Evolutionary conservation across 345 rosid species (phyloP), one percentile per base, ranked within the genome.

Genomic region (Nasturtium officinale): DNA sequence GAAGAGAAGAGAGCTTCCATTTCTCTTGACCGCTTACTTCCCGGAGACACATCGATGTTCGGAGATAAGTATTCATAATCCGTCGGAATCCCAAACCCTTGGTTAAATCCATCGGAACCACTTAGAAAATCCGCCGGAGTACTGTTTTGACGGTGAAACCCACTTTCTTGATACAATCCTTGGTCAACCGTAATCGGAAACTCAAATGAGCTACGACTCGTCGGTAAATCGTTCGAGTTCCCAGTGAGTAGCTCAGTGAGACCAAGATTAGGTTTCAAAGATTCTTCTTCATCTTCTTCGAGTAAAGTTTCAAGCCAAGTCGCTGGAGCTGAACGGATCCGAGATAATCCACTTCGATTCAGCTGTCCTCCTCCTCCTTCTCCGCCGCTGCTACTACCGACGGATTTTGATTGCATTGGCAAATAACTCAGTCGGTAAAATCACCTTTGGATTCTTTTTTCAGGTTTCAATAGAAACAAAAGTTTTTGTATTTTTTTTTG

Each of bases 261-360:
- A 3, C 82, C 82, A 58, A 86, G 92, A 79, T 71, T 84, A 16
- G 88, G 86, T 79, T 86, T 90, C 30, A 87, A 61, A 15, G 87
- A 87, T 74, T 87, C 92, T 65, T 86, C 92, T 43, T 83, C 93
- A 60, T 85, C 93, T 61, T 84, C 91, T 42, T 86, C 96, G 5
- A 87, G 83, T 30, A 90, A 86, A 0, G 88, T 82, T 63, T 86
- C 91, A 26, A 90, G 78, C 96, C 96, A 90, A 46, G 86, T 76
- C 16, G 88, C 81, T 7, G 96, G 96, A 63, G 91, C 96, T 30
- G 91, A 90, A 12, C 90, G 86, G 74, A 85, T 83, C 51, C 93
- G 79, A 33, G 88, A 71, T 5, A 90, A 85, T 40, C 89, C 87
- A 33, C 76, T 77, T 15, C 90, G 85, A 67, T 71, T 73, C 42